A percentile compares a stretch with the other conserved stretches of the same genome.
Evolutionary conservation across 805 yeast species (phyloP).

Genomic region (Saccharomycopsis sp.): DNA sequence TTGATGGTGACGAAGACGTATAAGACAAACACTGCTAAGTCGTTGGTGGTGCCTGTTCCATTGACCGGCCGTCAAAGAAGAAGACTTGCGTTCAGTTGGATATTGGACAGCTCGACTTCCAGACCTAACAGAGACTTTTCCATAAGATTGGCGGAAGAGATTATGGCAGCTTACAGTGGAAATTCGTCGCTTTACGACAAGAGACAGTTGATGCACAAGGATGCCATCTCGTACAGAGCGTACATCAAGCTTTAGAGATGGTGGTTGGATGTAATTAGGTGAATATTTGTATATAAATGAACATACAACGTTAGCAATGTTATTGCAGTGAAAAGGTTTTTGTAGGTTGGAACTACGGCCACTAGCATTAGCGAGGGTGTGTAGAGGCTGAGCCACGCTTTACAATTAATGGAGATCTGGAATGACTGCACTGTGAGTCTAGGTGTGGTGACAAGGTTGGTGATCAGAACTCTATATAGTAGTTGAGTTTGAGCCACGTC

Average conservation of each 20-base stretch:
- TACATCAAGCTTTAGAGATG: constrained; percentile 39
- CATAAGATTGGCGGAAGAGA: constrained; percentile 88
- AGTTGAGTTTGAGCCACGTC: too few relatives aligned
- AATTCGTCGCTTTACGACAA: constrained; percentile 79
- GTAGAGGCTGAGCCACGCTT: too few relatives aligned
- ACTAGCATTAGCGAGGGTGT: too few relatives aligned
- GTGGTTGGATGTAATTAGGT: background rate
- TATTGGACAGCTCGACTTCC: constrained; percentile 73
- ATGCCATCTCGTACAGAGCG: constrained; percentile 85
- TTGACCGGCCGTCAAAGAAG: constrained; percentile 74
- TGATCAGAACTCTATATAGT: too few relatives aligned
- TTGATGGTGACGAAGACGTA: constrained; percentile 68
- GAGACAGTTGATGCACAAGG: constrained; percentile 73
- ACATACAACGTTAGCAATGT: too few relatives aligned
- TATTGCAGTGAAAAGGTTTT: too few relatives aligned
- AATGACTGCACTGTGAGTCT: too few relatives aligned
- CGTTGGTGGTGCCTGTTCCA: constrained; percentile 74
- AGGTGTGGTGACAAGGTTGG: too few relatives aligned
- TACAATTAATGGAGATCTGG: too few relatives aligned
- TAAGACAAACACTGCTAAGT: constrained; percentile 82
- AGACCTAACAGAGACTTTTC: constrained; percentile 75
- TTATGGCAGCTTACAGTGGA: constrained; percentile 69
- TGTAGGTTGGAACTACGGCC: too few relatives aligned
- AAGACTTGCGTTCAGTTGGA: constrained; percentile 87
- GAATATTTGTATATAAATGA: too few relatives aligned